phyloP scores from a whole-genome alignment of 176 grass and related monocot genomes.

The Poa pratensis region DNA sequence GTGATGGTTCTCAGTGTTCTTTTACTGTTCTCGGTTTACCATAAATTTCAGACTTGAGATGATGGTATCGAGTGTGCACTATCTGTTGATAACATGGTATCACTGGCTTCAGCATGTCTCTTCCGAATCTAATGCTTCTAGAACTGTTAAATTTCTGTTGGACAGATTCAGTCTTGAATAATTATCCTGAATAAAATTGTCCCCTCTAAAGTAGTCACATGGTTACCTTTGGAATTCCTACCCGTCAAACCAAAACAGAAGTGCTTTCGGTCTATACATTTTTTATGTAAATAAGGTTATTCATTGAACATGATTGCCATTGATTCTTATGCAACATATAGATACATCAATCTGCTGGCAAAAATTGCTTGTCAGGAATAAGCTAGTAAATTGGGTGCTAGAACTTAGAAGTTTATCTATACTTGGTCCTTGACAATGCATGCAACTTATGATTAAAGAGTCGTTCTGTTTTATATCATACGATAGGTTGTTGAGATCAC shows the following conservation, averaged over 20 bases:
- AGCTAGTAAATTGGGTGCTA: not conserved
- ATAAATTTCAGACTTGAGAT: not conserved
- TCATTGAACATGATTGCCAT: not conserved
- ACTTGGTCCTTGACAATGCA: not conserved
- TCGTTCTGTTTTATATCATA: not conserved
- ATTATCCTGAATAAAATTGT: not conserved
- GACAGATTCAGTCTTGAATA: not conserved
- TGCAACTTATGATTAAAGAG: not conserved
- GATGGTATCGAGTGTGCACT: not conserved
- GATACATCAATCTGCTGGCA: not conserved
- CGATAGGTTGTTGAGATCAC: constrained; percentile 77
- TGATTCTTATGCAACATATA: constrained; percentile 8
- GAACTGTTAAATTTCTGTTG: not conserved
- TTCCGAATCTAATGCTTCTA: not conserved
- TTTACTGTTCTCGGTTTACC: not conserved
- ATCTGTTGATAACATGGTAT: constrained; percentile 4
- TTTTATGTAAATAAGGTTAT: not conserved
- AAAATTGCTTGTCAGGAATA: constrained; percentile 9
- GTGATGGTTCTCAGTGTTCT: not conserved
- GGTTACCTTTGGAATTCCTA: not conserved
- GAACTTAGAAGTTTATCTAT: not conserved
- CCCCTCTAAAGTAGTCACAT: not conserved
- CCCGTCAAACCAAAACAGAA: not conserved
- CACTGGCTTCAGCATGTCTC: not conserved
- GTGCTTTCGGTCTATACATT: not conserved